Evolutionary conservation across 495 filamentous ascomycete species (phyloP), one percentile per base, ranked within the genome.

Genomic region (Tuber brumale): DNA sequence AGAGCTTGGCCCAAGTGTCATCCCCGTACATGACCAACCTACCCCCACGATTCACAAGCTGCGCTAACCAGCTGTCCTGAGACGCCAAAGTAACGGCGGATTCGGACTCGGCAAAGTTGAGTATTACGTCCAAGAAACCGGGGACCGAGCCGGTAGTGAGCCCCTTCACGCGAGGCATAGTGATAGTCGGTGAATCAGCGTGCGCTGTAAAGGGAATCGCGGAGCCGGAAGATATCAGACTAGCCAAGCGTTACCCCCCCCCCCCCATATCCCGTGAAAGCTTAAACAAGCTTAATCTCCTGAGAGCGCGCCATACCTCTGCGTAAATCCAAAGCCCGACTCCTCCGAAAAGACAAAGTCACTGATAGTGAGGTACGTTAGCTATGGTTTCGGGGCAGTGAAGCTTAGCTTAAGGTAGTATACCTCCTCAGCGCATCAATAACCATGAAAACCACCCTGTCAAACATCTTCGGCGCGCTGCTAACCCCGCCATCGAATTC

Each of bases 1-100:
- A 98, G 46, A 99, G 88, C 84, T 97, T 98, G 74, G 98, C 86
- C 95, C 95, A 99, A 21, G 95, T 99, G 83, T 99, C 95, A 82
- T 99, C 95, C 69, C 95, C 95, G 80, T 96, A 97, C 92, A 99
- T 95, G 83, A 97, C 86, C 72, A 97, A 86, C 77, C 92, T 92
- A 41, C 91, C 92, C 37, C 80, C 80, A 83, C 89, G 92, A 44
- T 91, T 89, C 83, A 90, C 94, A 84, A 99, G 88, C 85, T 99
- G 95, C 39, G 93, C 92, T 57, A 98, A 88, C 94, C 96, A 98
- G 23, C 93, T 97, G 82, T 99, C 95, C 84, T 98, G 95, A 45
- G 87, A 87, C 23, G 92, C 89, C 39, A 99, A 88, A 44, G 90
- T 95, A 23, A 95, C 94, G 39, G 90, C 89, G 1, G 93, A 95